Conservation (phyloP, 352 stramenopile genomes). For the Globisporangium ultimum region DNA sequence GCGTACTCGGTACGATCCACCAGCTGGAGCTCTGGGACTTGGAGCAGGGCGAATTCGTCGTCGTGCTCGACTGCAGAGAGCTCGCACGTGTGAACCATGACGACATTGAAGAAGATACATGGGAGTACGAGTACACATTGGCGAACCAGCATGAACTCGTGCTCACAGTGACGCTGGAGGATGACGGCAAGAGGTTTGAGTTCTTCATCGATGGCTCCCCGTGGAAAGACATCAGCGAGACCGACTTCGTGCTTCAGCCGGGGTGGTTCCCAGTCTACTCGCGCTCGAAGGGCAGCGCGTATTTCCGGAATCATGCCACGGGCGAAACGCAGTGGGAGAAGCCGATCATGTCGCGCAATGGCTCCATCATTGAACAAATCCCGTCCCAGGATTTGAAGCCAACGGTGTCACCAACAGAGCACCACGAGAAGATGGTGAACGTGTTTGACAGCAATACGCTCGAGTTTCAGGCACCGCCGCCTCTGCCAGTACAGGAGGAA, state of each 20-base stretch:
- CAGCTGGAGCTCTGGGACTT: slow-evolving; percentile 74
- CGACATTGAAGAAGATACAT: slow-evolving; percentile 61
- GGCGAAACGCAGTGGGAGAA: slow-evolving; percentile 75
- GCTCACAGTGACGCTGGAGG: slow-evolving; percentile 60
- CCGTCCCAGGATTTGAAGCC: slow-evolving; percentile 17
- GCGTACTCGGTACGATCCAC: slow-evolving; percentile 67
- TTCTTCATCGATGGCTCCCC: slow-evolving; percentile 73
- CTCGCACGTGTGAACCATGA: slow-evolving; percentile 55
- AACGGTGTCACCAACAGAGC: slow-evolving; percentile 4
- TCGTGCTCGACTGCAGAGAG: slow-evolving; percentile 70
- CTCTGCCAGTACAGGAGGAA: slow-evolving; percentile 19
- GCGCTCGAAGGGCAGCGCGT: slow-evolving; percentile 62
- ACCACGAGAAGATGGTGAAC: background rate
- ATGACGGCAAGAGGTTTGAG: slow-evolving; percentile 65
- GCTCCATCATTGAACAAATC: slow-evolving; percentile 25
- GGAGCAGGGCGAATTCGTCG: slow-evolving; percentile 69
- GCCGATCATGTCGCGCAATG: slow-evolving; percentile 54
- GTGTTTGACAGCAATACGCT: slow-evolving; percentile 7
- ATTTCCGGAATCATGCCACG: slow-evolving; percentile 70
- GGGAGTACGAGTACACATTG: slow-evolving; percentile 72
- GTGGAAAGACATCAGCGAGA: slow-evolving; percentile 73
- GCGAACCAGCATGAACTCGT: slow-evolving; percentile 68
- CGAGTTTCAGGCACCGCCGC: slow-evolving; percentile 11
- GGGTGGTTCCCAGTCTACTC: slow-evolving; percentile 81
- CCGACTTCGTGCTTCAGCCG: slow-evolving; percentile 76